Conservation (phyloP, 139 green algal species). For the Coccomyxa sp. region DNA sequence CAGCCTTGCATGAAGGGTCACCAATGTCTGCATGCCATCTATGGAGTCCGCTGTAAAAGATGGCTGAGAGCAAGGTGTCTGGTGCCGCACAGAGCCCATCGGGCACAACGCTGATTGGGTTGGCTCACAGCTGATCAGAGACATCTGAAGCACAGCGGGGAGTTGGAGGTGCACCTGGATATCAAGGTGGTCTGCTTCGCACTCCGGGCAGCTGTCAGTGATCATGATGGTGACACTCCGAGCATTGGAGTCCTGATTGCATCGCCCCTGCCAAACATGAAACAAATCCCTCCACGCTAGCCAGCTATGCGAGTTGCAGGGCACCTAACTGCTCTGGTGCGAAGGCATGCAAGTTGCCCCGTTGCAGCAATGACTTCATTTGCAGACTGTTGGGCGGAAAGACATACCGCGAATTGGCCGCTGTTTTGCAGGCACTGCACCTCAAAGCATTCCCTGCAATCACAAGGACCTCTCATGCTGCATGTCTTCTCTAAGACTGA, state of each 20-base stretch:
- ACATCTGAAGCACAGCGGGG: neutral
- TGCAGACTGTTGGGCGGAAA: too few relatives aligned
- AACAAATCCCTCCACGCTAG: too few relatives aligned
- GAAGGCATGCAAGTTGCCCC: too few relatives aligned
- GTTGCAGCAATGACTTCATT: too few relatives aligned
- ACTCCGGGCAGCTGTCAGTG: conserved; percentile 43
- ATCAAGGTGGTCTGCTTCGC: conserved; percentile 42
- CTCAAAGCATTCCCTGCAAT: neutral
- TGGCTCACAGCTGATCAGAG: neutral
- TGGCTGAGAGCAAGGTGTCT: too few relatives aligned
- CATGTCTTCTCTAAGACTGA: neutral
- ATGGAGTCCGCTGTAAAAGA: too few relatives aligned
- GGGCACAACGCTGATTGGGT: too few relatives aligned
- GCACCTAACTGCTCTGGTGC: too few relatives aligned
- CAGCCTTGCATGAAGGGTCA: too few relatives aligned
- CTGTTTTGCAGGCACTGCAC: neutral
- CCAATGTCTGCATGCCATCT: too few relatives aligned
- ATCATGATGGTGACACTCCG: conserved; percentile 29
- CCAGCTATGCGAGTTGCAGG: too few relatives aligned
- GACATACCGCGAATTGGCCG: neutral
- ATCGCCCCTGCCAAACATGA: conserved; percentile 4
- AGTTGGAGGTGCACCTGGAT: conserved; percentile 15
- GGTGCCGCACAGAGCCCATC: too few relatives aligned
- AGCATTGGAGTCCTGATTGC: conserved; percentile 12
- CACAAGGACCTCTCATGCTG: neutral